Evolutionary conservation across 2,329 filamentous ascomycete species (phyloP).

Genomic region (Reticulascus tulasneorum): DNA sequence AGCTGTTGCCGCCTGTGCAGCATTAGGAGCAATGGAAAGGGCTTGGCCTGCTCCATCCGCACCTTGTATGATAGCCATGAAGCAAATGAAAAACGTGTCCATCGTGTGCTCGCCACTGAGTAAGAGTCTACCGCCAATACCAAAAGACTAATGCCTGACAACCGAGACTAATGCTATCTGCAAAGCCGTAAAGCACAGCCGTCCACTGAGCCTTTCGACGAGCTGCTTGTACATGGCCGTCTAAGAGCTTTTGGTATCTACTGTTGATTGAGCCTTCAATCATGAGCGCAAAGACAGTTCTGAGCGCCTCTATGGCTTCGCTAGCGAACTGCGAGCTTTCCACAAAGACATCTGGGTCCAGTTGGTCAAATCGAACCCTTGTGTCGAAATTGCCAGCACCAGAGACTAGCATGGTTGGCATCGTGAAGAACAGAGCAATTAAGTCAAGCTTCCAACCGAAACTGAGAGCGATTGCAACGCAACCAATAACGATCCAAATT

Average conservation of each 20-base stretch:
- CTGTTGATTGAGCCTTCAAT: conserved; percentile 52
- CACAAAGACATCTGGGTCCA: conserved; percentile 53
- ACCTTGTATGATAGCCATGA: conserved; percentile 47
- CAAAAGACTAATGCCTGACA: conserved; percentile 51
- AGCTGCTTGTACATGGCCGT: conserved; percentile 25
- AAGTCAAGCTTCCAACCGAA: conserved; percentile 32
- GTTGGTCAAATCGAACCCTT: conserved; percentile 49
- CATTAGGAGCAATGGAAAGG: neutral
- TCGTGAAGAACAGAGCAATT: conserved; percentile 27
- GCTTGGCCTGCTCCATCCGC: conserved; percentile 36
- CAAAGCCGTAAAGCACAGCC: conserved; percentile 26
- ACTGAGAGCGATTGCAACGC: conserved; percentile 19
- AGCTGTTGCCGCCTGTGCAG: neutral
- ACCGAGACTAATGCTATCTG: conserved; percentile 28
- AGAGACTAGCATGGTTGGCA: conserved; percentile 26
- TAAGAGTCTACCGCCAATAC: conserved; percentile 28
- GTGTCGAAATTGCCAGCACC: conserved; percentile 35
- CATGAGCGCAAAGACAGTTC: conserved; percentile 57
- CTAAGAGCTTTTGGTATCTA: conserved; percentile 28
- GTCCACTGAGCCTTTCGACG: conserved; percentile 25
- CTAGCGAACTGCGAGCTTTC: conserved; percentile 59
- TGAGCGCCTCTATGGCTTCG: conserved; percentile 57
- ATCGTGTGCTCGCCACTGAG: conserved; percentile 24
- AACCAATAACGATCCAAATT: conserved; percentile 21
- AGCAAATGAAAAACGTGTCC: conserved; percentile 48